Base-by-base conservation (phyloP, 768 basidiomycete genomes). In the Stropharia rugosoannulata region DNA sequence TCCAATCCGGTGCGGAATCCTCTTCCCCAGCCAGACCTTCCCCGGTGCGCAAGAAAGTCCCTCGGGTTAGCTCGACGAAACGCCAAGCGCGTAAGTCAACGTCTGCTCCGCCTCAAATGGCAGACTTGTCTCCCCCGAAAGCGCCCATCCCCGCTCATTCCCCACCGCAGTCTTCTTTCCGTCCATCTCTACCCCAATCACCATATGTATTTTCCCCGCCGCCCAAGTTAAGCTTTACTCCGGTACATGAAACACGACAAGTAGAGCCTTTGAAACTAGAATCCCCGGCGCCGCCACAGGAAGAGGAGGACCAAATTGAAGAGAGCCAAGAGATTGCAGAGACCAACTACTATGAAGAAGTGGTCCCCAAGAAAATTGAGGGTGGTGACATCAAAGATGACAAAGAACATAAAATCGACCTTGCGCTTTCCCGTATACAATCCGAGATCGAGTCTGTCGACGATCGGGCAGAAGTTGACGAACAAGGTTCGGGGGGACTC, bases 1-100 rank as follows among this genome's bases (percentile, higher is more conserved):
- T 94, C 68, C 91, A 94, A 65, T 92, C 90, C 8, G 91, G 90
- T n/a, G 87, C 87, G 4, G 91, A 93, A 62, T 89, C 87, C n/a
- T 90, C 90, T 6, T 92, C 90, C 12, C 90, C 91, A 35, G 70
- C 67, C 9, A 86, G 85, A 15, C 84, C 87, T 36, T 81, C 85
- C 5, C 87, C 85, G 43, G 56, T 72, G 56, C 71, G 76, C 60
- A 62, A 75, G 51, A 77, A 78, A 70, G 59, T 69, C 61, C 64
- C 75, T 43, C 65, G 77, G 55, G 73, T 80, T 58, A 78, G 74
- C 64, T 56, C 61, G 56, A 60, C 56, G 6, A 64, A 75, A 5
- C 80, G 76, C 41, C 86, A 80, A 64, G 77, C 82, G 27, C 84
- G 87, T 46, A 86, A 87, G 66, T 88, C 89, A 3, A 77, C 82